A percentile compares a stretch with the other conserved stretches of the same genome.
Evolutionary conservation across 805 yeast species (phyloP).

Genomic region (Sugiyamaella floridensis): DNA sequence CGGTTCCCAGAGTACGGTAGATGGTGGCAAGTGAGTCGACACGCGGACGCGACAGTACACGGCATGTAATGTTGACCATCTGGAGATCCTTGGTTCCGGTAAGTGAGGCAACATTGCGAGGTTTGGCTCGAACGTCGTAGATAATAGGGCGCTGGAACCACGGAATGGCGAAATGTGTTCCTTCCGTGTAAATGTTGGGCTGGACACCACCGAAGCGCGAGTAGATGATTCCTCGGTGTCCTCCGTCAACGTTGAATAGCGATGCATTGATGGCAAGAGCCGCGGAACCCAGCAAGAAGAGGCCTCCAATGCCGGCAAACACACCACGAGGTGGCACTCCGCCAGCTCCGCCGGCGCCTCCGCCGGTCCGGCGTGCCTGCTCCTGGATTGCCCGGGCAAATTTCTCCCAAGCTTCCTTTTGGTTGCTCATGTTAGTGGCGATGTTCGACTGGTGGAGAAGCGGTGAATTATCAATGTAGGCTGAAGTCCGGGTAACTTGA

Average conservation of each 20-base stretch:
- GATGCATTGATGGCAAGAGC: constrained; percentile 48
- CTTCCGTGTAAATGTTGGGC: constrained; percentile 78
- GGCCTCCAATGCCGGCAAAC: constrained; percentile 58
- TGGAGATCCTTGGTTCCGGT: constrained; percentile 98
- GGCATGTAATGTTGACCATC: constrained; percentile 98
- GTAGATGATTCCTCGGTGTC: constrained; percentile 93
- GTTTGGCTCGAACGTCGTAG: constrained; percentile 94
- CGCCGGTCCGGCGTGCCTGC: constrained; percentile 16
- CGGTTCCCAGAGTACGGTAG: constrained; percentile 86
- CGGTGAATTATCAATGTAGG: too few relatives aligned
- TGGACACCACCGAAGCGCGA: constrained; percentile 82
- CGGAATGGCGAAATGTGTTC: constrained; percentile 90
- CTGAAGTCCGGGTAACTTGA: too few relatives aligned
- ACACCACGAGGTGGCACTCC: constrained; percentile 43
- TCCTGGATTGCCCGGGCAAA: constrained; percentile 20
- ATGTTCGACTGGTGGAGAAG: neutral
- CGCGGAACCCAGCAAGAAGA: constrained; percentile 52
- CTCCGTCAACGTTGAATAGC: constrained; percentile 90
- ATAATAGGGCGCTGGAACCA: constrained; percentile 91
- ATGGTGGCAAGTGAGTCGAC: constrained; percentile 70
- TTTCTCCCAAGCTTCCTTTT: constrained; percentile 18
- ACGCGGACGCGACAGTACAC: constrained; percentile 89
- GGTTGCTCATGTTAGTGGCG: constrained; percentile 11
- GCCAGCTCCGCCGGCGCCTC: constrained; percentile 31
- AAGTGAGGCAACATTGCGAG: constrained; percentile 89